Evolutionary conservation across 352 stramenopile species (phyloP).

Genomic region (Phytophthora podocarpi): DNA sequence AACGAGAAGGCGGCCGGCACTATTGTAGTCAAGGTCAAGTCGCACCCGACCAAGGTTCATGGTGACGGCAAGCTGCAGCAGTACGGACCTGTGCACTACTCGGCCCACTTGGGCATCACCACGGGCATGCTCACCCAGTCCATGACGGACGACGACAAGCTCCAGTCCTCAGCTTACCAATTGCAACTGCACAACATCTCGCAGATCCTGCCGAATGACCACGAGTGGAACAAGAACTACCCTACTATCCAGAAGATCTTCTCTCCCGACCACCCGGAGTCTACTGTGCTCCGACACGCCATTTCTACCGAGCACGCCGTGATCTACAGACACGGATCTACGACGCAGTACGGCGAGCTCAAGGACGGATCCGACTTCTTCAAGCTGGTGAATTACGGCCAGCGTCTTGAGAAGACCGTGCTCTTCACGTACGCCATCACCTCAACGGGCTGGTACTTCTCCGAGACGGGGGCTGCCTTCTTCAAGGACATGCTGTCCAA

Average conservation of each 20-base stretch:
- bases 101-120: slow-evolving; percentile 29
- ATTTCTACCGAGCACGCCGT: slow-evolving; percentile 33
- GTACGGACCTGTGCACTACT: slow-evolving; percentile 43
- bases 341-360: slow-evolving; percentile 27
- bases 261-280: slow-evolving; percentile 30
- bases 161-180: slow-evolving; percentile 36
- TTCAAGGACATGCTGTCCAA: slow-evolving; percentile 58
- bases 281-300: slow-evolving; percentile 33
- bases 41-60: slow-evolving; percentile 1
- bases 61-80: slow-evolving; percentile 22
- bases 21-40: slow-evolving; percentile 44
- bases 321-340: slow-evolving; percentile 32
- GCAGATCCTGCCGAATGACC: slow-evolving; percentile 23
- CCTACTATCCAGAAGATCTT: slow-evolving; percentile 43
- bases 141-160: slow-evolving; percentile 33
- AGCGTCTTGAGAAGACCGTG: slow-evolving; percentile 33
- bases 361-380: slow-evolving; percentile 32
- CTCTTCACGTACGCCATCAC: slow-evolving; percentile 50
- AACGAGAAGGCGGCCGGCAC: slow-evolving; percentile 31
- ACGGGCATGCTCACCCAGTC: slow-evolving; percentile 32
- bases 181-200: slow-evolving; percentile 42
- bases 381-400: slow-evolving; percentile 37
- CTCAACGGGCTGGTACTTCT: slow-evolving; percentile 46
- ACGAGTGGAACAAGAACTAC: slow-evolving; percentile 52
- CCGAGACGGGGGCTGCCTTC: slow-evolving; percentile 44